Base-by-base conservation (phyloP, 345 rosid genomes). In the Turnera subulata region DNA sequence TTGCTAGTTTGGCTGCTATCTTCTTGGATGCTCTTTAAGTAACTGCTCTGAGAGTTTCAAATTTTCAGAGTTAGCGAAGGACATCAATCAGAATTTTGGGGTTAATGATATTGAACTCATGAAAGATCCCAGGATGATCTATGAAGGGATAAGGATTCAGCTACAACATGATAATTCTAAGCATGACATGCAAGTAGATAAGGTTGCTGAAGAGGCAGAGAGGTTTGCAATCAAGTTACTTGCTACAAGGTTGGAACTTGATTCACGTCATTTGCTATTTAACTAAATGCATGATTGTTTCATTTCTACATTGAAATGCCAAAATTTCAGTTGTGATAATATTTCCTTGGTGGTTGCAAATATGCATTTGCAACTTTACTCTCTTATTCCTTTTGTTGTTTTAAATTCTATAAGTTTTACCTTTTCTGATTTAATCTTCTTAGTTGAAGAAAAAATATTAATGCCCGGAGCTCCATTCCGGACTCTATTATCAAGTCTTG, bases 201-300 rank as follows among this genome's bases (percentile, higher is more conserved):
- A 65, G 66, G 61, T 68, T 38, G 63, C 50, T 47, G 71, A 74
- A 64, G 85, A 84, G 61, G 90, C 83, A 5, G 76, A 85, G 76
- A 78, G 77, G 43, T 39, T 54, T 65, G 89, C 88, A n/a, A 66
- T 85, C 66, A 68, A 74, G 56, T 73, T 82, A 66, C 88, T 91
- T 56, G 83, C 91, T 18, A 66, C 55, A 64, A 85, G 91, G 89
- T 85, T 46, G 55, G 66, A 29, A 44, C 46, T 18, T 53, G 22
- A 20, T 44, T 64, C 59, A 3, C 23, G 37, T 61, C 51, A 12
- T 49, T 17, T 12, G 38, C 25, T 53, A 10, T 60, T 57, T 10
- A 20, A 11, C 44, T 23, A 22, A 3, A 6, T 25, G 38, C 49
- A 17, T 4, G 22, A 46, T 46, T 46, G 23, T 21, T 46, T 46